Evolutionary conservation across 1,284 basidiomycete genomes (phyloP).

Genomic region (Apiotrichum sp.): DNA sequence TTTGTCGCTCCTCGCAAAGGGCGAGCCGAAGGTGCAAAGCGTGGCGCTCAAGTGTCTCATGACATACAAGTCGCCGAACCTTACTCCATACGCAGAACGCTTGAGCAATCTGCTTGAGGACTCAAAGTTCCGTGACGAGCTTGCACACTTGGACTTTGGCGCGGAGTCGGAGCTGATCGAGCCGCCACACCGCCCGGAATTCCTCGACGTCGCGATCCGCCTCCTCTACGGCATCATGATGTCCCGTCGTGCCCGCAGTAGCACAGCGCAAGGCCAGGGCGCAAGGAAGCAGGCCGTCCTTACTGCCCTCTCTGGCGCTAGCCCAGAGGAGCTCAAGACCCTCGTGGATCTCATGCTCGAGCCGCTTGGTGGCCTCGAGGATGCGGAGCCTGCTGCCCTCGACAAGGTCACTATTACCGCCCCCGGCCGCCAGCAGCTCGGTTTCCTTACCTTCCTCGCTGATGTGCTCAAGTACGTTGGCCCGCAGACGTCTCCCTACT

Average conservation of each 20-base stretch:
- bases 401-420: constrained; percentile 26
- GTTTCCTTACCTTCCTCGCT: constrained; percentile 75
- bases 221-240: constrained; percentile 86
- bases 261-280: constrained; percentile 54
- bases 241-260: constrained; percentile 66
- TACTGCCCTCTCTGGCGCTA: constrained; percentile 63
- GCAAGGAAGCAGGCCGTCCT: constrained; percentile 75
- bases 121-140: constrained; percentile 79
- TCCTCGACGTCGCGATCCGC: constrained; percentile 70
- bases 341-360: constrained; percentile 88
- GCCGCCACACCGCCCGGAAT: constrained; percentile 57
- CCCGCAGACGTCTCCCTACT: constrained; percentile 60
- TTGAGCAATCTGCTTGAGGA: constrained; percentile 74
- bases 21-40: constrained; percentile 72
- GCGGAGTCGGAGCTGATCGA: constrained; percentile 54
- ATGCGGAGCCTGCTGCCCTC: constrained; percentile 1
- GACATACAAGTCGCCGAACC: constrained; percentile 70
- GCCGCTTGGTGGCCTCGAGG: constrained; percentile 52
- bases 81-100: constrained; percentile 62
- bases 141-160: constrained; percentile 65
- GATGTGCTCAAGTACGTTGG: constrained; percentile 77
- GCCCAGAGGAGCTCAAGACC: constrained; percentile 65
- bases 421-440: constrained; percentile 67
- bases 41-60: constrained; percentile 73
- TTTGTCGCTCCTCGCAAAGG: constrained; percentile 71